Conservation (phyloP, 768 basidiomycete genomes). For the Dentipellis fragilis region DNA sequence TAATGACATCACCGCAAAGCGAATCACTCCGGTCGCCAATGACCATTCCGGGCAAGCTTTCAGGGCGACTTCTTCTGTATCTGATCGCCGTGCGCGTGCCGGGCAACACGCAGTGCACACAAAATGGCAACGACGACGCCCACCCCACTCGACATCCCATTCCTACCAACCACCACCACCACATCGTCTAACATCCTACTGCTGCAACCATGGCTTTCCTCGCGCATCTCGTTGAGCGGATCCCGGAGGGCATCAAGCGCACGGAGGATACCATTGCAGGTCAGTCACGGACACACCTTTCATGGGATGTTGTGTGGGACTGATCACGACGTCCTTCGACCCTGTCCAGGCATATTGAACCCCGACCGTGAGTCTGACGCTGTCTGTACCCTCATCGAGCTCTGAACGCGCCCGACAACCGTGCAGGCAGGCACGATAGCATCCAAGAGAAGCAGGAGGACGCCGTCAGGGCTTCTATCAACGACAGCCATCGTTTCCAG, state of each 20-base stretch:
- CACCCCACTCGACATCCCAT: no score
- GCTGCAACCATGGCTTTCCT: slow-evolving; percentile 5
- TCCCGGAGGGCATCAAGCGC: slow-evolving; percentile 17
- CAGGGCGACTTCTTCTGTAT: no score
- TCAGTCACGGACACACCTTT: background rate
- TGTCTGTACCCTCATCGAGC: no score
- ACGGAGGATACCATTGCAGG: slow-evolving; percentile 14
- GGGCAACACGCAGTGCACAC: no score
- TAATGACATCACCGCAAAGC: no score
- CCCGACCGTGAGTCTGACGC: slow-evolving; percentile 14
- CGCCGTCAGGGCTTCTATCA: slow-evolving; percentile 63
- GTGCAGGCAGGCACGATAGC: slow-evolving; percentile 58
- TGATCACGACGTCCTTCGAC: background rate
- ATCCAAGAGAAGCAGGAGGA: slow-evolving; percentile 66
- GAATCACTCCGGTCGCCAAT: no score
- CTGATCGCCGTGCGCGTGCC: no score
- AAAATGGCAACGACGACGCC: no score
- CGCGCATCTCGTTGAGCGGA: slow-evolving; percentile 7
- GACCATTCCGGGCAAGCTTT: no score
- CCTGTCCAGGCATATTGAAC: slow-evolving; percentile 9
- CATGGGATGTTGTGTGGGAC: background rate
- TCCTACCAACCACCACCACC: no score
- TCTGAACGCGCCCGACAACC: no score
- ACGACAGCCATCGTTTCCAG: slow-evolving; percentile 68
- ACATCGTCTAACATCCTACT: background rate